Conservation (phyloP, 208 protist genomes). For the Crithidia brevicula region DNA sequence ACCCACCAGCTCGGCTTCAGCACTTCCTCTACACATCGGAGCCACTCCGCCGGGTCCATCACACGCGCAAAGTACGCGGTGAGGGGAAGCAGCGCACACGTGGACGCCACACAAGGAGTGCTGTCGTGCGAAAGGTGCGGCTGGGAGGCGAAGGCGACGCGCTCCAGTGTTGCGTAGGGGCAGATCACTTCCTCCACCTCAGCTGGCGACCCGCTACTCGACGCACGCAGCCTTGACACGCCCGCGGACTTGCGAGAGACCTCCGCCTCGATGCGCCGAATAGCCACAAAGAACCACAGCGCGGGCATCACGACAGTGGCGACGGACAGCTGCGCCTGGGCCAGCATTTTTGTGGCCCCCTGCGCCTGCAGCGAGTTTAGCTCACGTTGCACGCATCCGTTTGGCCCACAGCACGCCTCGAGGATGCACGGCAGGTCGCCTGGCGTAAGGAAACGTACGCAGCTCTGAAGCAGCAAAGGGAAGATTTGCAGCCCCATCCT, state of each 20-base stretch:
- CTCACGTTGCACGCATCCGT: slow-evolving; percentile 32
- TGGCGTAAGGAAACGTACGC: slow-evolving; percentile 46
- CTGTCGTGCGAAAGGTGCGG: background rate
- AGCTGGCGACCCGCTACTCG: slow-evolving; percentile 5
- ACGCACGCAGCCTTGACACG: background rate
- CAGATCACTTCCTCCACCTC: slow-evolving; percentile 19
- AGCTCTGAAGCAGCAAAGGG: slow-evolving; percentile 71
- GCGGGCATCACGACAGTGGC: slow-evolving; percentile 41
- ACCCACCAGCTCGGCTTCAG: slow-evolving; percentile 35
- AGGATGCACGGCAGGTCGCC: slow-evolving; percentile 24
- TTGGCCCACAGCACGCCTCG: slow-evolving; percentile 35
- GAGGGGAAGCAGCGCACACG: slow-evolving; percentile 32
- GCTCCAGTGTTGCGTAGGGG: slow-evolving; percentile 33
- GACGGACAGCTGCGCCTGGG: slow-evolving; percentile 28
- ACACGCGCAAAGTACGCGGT: slow-evolving; percentile 32
- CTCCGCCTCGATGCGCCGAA: slow-evolving; percentile 33
- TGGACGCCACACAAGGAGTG: slow-evolving; percentile 12
- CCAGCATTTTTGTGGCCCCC: slow-evolving; percentile 8
- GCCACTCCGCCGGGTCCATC: slow-evolving; percentile 37
- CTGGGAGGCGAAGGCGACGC: slow-evolving; percentile 20
- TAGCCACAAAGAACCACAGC: slow-evolving; percentile 62
- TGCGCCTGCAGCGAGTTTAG: slow-evolving; percentile 15
- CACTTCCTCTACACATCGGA: slow-evolving; percentile 33
- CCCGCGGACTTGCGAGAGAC: background rate
- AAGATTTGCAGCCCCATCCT: slow-evolving; percentile 75